phyloP scores from a whole-genome alignment of 1,284 basidiomycete genomes.

The Fomitopsis pinicola region DNA sequence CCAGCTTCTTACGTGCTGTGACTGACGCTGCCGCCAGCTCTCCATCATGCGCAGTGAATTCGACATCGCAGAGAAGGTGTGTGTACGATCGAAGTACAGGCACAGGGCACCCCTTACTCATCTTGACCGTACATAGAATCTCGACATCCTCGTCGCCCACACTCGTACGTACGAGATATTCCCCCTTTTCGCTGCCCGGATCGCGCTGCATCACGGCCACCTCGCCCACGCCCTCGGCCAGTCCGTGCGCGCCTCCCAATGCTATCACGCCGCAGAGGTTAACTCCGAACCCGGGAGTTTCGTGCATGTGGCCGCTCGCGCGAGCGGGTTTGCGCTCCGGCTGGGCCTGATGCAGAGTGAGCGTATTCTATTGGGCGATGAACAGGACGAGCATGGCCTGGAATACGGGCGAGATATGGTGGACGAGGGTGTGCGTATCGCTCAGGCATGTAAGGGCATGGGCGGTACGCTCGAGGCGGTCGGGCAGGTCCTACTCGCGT shows the following conservation, averaged over 20 bases:
- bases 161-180: conserved; percentile 56
- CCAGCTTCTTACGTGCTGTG: neutral
- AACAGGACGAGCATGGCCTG: conserved; percentile 13
- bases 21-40: conserved; percentile 35
- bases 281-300: conserved; percentile 45
- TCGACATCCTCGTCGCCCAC: conserved; percentile 55
- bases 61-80: conserved; percentile 47
- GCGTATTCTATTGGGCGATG: conserved; percentile 9
- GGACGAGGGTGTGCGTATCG: conserved; percentile 30
- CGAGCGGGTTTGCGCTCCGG: conserved; percentile 55
- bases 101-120: neutral
- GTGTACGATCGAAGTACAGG: conserved; percentile 1
- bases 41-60: conserved; percentile 66
- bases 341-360: conserved; percentile 38
- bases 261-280: conserved; percentile 56
- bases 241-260: conserved; percentile 46
- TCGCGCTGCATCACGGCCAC: conserved; percentile 66
- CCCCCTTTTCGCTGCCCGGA: conserved; percentile 49
- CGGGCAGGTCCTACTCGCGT: conserved; percentile 50
- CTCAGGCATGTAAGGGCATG: conserved; percentile 38
- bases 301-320: conserved; percentile 52
- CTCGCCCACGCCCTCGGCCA: conserved; percentile 58
- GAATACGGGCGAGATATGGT: conserved; percentile 16
- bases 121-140: conserved; percentile 32
- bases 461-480: conserved; percentile 54